These are phyloP conservation scores for Rhododendron ferrugineum DNA, from an alignment of 148 eudicot species.

Conservation along the genomic window DNA sequence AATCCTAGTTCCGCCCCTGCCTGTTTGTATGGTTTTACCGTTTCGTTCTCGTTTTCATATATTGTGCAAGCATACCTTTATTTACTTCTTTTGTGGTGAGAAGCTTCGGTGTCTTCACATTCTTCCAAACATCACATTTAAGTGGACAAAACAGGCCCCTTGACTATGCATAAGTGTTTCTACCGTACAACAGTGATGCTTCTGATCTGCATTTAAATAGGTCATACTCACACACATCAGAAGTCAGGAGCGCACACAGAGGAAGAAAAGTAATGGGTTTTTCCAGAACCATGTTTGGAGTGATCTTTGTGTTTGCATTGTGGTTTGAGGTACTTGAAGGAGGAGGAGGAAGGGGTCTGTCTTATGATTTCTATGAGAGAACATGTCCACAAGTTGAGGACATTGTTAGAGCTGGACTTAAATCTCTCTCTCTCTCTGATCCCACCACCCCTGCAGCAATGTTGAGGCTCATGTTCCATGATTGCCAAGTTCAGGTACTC, in stretches of 20 bases:
- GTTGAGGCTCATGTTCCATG: conserved; percentile 53
- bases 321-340: not conserved
- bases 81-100: not conserved
- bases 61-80: not conserved
- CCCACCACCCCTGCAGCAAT: conserved; percentile 43
- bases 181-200: not conserved
- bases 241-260: not conserved
- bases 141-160: not conserved
- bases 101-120: not conserved
- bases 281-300: not conserved
- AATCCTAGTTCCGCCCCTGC: too few relatives aligned
- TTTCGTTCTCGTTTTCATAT: not conserved
- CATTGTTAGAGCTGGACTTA: conserved; percentile 34
- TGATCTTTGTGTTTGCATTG: not conserved
- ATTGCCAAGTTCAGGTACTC: conserved; percentile 63
- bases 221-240: too few relatives aligned
- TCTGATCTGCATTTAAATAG: not conserved
- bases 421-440: conserved; percentile 29
- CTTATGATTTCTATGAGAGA: conserved; percentile 30
- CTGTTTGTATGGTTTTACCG: too few relatives aligned
- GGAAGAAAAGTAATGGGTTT: not conserved
- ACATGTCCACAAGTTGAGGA: conserved; percentile 45
- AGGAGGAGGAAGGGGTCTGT: conserved; percentile 10
- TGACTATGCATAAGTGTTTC: not conserved
- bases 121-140: not conserved